Percentiles rank a stretch among this genome's conserved stretches.
Conservation (phyloP, 2,329 filamentous ascomycete genomes). For the Ophiostoma ips region DNA sequence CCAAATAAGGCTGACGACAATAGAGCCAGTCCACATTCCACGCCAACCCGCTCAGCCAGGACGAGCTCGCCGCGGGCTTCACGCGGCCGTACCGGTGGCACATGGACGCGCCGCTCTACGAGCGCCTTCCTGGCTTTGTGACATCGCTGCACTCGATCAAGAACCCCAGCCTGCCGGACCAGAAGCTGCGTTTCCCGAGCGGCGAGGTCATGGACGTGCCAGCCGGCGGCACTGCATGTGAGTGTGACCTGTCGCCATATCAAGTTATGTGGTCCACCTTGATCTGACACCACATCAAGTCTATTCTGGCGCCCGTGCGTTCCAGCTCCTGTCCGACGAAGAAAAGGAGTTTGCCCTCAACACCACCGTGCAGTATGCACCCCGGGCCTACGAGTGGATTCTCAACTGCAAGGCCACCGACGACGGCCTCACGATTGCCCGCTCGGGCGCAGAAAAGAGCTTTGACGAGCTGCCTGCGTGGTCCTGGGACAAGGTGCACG, state of each 20-base stretch:
- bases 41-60: slow-evolving; percentile 18
- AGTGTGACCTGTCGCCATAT: slow-evolving; percentile 22
- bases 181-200: neutral
- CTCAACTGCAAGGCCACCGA: neutral
- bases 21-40: slow-evolving; percentile 15
- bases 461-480: neutral
- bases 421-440: neutral
- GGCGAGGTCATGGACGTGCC: slow-evolving; percentile 27
- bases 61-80: slow-evolving; percentile 26
- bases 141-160: slow-evolving; percentile 23
- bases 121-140: slow-evolving; percentile 20
- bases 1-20: neutral
- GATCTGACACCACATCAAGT: no score
- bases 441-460: neutral
- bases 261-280: slow-evolving; percentile 21
- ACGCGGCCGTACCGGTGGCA: slow-evolving; percentile 35
- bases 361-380: neutral
- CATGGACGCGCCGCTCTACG: slow-evolving; percentile 32
- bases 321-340: neutral
- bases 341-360: neutral
- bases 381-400: neutral
- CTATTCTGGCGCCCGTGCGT: neutral
- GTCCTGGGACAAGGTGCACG: neutral
- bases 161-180: slow-evolving; percentile 19
- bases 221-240: slow-evolving; percentile 26